Evolutionary conservation across 1,284 basidiomycete genomes (phyloP).

Genomic region (Ceratobasidium sp.): DNA sequence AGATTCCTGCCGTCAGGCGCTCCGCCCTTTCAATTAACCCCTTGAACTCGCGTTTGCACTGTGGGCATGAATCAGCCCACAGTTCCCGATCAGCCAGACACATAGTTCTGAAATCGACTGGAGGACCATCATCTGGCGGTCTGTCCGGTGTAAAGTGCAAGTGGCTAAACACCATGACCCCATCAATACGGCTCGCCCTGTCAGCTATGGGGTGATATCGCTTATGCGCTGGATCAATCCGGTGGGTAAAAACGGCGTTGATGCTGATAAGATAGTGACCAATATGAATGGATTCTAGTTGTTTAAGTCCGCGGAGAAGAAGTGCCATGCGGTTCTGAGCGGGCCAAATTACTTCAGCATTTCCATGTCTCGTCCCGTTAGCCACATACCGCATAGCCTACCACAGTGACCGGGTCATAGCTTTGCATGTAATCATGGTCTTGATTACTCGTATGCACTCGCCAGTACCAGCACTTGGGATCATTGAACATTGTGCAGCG

Average conservation of each 20-base stretch:
- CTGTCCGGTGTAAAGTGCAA: no score
- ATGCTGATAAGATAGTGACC: background rate
- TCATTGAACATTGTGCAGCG: constrained; percentile 33
- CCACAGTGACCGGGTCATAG: background rate
- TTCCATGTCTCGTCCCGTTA: no score
- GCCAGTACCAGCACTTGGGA: constrained; percentile 23
- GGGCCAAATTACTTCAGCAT: no score
- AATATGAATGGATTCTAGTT: background rate
- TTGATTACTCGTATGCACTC: background rate
- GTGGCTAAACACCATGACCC: background rate
- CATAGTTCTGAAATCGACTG: background rate
- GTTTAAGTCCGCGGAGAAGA: background rate
- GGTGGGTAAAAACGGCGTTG: background rate
- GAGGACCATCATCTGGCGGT: background rate
- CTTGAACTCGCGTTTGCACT: background rate
- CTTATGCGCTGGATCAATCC: background rate
- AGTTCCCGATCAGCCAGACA: background rate
- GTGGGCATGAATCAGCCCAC: constrained; percentile 1
- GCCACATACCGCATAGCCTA: constrained; percentile 11
- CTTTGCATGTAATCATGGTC: constrained; percentile 24
- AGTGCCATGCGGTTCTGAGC: background rate
- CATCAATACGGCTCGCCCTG: background rate
- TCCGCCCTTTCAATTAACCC: background rate
- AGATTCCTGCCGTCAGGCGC: background rate
- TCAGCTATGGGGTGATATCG: background rate